Evolutionary conservation across 805 yeast genomes (phyloP).

Genomic region (Ogataea methylovora): DNA sequence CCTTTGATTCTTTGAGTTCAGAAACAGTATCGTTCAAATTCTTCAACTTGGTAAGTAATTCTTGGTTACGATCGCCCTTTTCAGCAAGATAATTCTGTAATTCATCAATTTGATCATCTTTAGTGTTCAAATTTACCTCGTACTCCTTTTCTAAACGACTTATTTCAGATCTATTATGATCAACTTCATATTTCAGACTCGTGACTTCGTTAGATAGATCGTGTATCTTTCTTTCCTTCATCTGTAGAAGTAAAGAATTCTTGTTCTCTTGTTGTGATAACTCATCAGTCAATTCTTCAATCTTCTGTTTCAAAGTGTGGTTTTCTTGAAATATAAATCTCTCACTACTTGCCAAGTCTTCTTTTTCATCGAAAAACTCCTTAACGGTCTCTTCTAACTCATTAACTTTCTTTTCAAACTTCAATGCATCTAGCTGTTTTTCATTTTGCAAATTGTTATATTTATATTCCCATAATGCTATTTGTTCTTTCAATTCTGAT

Average conservation of each 20-base stretch:
- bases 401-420: slow-evolving; percentile 6
- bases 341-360: slow-evolving; percentile 17
- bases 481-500: slow-evolving; percentile 6
- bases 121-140: slow-evolving; percentile 2
- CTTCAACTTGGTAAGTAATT: slow-evolving; percentile 9
- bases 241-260: not conserved
- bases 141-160: slow-evolving; percentile 1
- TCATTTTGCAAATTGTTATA: slow-evolving; percentile 1
- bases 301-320: slow-evolving; percentile 29
- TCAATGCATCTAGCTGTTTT: not conserved
- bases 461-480: slow-evolving; percentile 9
- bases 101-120: not conserved
- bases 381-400: slow-evolving; percentile 21
- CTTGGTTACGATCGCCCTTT: slow-evolving; percentile 13
- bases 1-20: slow-evolving; percentile 3
- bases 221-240: too few relatives aligned
- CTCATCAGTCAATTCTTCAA: slow-evolving; percentile 16
- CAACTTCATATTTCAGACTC: too few relatives aligned
- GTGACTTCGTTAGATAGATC: too few relatives aligned
- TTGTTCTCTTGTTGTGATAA: slow-evolving; percentile 8
- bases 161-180: too few relatives aligned
- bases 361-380: slow-evolving; percentile 23
- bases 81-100: slow-evolving; percentile 1
- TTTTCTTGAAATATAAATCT: slow-evolving; percentile 9
- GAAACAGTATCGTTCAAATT: slow-evolving; percentile 7